Evolutionary conservation across 192 early-diverging fungal genomes (phyloP).

Genomic region (Umbelopsis sp.): DNA sequence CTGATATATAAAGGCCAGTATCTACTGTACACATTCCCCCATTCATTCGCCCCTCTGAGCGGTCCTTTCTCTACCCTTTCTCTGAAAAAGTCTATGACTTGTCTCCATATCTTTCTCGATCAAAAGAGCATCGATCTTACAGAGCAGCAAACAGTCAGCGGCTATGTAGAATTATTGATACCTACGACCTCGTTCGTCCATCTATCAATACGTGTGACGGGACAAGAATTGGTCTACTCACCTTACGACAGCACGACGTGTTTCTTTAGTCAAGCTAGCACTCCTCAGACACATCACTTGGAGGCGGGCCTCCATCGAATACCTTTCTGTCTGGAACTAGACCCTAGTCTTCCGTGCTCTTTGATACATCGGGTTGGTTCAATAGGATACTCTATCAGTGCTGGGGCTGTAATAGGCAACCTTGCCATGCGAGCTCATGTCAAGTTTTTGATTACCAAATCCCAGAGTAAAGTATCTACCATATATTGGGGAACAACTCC

Average conservation of each 20-base stretch:
- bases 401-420: conserved; percentile 2
- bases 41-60: no score
- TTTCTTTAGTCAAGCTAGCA: neutral
- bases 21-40: neutral
- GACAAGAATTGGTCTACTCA: conserved; percentile 3
- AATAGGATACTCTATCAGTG: neutral
- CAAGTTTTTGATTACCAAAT: neutral
- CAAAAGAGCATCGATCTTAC: neutral
- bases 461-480: conserved; percentile 6
- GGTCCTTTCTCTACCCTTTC: neutral
- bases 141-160: neutral
- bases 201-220: neutral
- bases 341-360: neutral
- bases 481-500: conserved; percentile 13
- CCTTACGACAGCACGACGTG: neutral
- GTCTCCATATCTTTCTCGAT: conserved; percentile 4
- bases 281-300: neutral
- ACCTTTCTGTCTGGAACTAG: neutral
- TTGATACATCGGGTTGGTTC: neutral
- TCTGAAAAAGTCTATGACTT: neutral
- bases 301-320: neutral
- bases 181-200: neutral
- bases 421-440: conserved; percentile 1
- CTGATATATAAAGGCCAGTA: no score
- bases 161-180: neutral